phyloP scores from a whole-genome alignment of 805 yeast genomes.

The Candida broadrunensis region DNA sequence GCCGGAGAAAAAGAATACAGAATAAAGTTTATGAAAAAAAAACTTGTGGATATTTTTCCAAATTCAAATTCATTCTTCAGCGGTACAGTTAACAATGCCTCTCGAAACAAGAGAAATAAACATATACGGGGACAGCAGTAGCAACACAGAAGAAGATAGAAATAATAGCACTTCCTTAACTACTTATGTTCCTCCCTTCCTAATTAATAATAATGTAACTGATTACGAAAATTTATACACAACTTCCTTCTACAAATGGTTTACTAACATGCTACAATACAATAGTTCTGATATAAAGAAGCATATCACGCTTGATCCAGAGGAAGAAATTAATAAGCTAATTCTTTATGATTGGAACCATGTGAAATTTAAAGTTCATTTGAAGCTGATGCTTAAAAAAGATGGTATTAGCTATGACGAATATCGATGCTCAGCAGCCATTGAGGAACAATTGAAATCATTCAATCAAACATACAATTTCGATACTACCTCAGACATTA shows the following conservation, averaged over 20 bases:
- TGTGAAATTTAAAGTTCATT: constrained; percentile 6
- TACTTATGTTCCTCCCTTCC: no score
- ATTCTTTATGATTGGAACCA: background rate
- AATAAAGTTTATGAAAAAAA: no score
- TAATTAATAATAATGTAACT: background rate
- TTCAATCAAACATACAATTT: background rate
- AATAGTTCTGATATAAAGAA: no score
- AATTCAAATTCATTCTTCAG: no score
- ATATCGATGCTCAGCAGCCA: constrained; percentile 6
- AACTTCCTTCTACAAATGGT: background rate
- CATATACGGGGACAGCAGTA: no score
- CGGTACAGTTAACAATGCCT: no score
- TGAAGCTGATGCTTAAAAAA: constrained; percentile 5
- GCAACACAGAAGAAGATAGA: no score
- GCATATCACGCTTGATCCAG: no score
- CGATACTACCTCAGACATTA: background rate
- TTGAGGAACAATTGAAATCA: constrained; percentile 1
- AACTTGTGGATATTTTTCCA: no score
- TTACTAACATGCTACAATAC: background rate
- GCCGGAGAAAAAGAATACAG: no score
- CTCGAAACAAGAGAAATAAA: no score
- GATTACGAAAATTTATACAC: background rate
- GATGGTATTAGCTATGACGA: constrained; percentile 7
- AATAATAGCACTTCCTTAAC: no score
- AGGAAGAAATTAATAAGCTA: background rate